These are phyloP conservation scores for Yamadazyma phyllophila DNA, from an alignment of 805 yeast species.

Conservation along the genomic window DNA sequence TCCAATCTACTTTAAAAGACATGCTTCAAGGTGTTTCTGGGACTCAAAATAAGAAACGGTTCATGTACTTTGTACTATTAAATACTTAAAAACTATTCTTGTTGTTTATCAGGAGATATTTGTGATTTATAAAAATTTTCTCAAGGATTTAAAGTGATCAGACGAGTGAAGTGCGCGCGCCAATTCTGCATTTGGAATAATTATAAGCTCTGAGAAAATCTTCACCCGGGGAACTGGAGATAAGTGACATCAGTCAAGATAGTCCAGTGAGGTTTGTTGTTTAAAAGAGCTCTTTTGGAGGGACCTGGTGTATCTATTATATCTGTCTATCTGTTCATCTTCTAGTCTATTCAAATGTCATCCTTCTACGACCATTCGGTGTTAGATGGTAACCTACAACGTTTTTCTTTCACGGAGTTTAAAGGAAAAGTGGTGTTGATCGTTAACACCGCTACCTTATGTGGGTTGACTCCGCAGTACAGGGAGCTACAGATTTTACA, in stretches of 20 bases:
- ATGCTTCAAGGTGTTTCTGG: conserved; percentile 27
- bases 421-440: conserved; percentile 80
- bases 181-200: not conserved
- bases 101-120: conserved; percentile 1
- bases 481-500: conserved; percentile 67
- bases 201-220: not conserved
- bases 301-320: no score
- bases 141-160: not conserved
- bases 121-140: not conserved
- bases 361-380: conserved; percentile 63
- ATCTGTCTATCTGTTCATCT: not conserved
- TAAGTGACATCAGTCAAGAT: no score
- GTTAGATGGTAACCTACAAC: conserved; percentile 56
- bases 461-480: conserved; percentile 74
- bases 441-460: conserved; percentile 87
- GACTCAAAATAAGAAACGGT: no score
- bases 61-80: no score
- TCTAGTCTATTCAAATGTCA: not conserved
- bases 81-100: no score
- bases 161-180: conserved; percentile 3
- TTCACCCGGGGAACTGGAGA: not conserved
- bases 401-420: conserved; percentile 56
- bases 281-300: no score
- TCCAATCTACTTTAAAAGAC: conserved; percentile 83
- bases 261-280: no score